A percentile compares a stretch with the other conserved stretches of the same genome.
These are phyloP conservation scores for Alternaria hordeiaustralica DNA, from an alignment of 2,329 filamentous ascomycete species.

Conservation along the genomic window DNA sequence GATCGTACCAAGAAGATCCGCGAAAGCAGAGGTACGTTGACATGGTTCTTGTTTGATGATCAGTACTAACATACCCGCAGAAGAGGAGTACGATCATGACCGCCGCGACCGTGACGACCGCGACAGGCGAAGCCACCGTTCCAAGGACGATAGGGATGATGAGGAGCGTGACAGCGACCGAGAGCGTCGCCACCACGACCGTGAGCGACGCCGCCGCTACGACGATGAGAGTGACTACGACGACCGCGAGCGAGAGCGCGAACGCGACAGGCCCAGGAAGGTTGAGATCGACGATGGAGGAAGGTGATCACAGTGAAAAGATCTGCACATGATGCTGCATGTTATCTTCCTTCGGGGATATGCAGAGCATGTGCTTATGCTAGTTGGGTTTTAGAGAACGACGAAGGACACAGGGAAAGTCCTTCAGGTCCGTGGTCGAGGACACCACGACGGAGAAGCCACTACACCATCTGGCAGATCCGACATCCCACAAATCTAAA, in stretches of 20 bases:
- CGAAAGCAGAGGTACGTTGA: conserved; percentile 50
- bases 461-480: background rate
- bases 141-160: conserved; percentile 40
- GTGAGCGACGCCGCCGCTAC: conserved; percentile 29
- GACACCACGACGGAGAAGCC: background rate
- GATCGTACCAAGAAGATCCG: conserved; percentile 80
- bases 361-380: background rate
- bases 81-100: conserved; percentile 46
- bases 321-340: background rate
- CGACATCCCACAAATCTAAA: background rate
- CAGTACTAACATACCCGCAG: conserved; percentile 15
- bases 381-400: background rate
- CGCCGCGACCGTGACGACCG: conserved; percentile 38
- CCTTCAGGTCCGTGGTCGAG: background rate
- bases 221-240: conserved; percentile 42
- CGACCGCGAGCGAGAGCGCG: conserved; percentile 18
- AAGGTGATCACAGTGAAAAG: conserved; percentile 32
- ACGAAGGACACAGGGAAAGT: background rate
- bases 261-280: conserved; percentile 29
- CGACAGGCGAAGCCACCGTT: conserved; percentile 34
- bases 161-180: conserved; percentile 36
- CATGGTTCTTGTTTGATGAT: no score
- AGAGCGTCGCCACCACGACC: conserved; percentile 16
- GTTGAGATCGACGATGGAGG: conserved; percentile 29
- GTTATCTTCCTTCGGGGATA: background rate